Conservation (phyloP, 208 protist genomes). For the Leptomonas pyrrhocoris region DNA sequence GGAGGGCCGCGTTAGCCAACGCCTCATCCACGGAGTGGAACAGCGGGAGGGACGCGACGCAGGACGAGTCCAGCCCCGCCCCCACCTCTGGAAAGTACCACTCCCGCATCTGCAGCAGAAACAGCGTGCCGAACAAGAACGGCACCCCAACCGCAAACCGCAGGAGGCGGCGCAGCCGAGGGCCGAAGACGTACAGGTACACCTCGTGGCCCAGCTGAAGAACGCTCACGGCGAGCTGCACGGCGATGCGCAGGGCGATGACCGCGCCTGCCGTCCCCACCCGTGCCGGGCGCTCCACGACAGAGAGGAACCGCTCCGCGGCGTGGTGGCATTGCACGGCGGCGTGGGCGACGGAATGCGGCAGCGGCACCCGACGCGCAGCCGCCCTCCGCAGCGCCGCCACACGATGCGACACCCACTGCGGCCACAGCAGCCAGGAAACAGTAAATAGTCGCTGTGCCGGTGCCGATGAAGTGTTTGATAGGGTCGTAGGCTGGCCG, state of each 20-base stretch:
- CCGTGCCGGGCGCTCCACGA: slow-evolving; percentile 20
- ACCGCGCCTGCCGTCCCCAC: slow-evolving; percentile 8
- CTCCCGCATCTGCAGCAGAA: slow-evolving; percentile 38
- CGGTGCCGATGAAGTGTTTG: not conserved
- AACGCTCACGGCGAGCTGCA: slow-evolving; percentile 27
- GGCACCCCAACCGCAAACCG: slow-evolving; percentile 46
- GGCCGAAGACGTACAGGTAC: slow-evolving; percentile 42
- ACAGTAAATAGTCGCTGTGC: not conserved
- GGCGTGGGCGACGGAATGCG: not conserved
- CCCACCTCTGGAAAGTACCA: slow-evolving; percentile 43
- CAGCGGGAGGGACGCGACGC: slow-evolving; percentile 28
- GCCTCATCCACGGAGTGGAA: slow-evolving; percentile 31
- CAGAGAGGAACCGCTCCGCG: slow-evolving; percentile 5
- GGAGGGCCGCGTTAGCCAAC: slow-evolving; percentile 25
- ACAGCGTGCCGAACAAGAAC: slow-evolving; percentile 32
- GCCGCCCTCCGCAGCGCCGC: not conserved
- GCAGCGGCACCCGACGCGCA: not conserved
- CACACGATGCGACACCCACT: not conserved
- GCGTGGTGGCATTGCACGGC: not conserved
- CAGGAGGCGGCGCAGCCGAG: slow-evolving; percentile 36
- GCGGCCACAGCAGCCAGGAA: slow-evolving; percentile 11
- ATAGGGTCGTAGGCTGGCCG: no score
- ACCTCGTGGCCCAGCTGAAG: slow-evolving; percentile 30
- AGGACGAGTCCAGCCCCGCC: slow-evolving; percentile 37
- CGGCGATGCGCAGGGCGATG: slow-evolving; percentile 16